Evolutionary conservation across 192 early-diverging fungal species (phyloP), one percentile per base, ranked within the genome.

Genomic region (Haplosporangium gracile): DNA sequence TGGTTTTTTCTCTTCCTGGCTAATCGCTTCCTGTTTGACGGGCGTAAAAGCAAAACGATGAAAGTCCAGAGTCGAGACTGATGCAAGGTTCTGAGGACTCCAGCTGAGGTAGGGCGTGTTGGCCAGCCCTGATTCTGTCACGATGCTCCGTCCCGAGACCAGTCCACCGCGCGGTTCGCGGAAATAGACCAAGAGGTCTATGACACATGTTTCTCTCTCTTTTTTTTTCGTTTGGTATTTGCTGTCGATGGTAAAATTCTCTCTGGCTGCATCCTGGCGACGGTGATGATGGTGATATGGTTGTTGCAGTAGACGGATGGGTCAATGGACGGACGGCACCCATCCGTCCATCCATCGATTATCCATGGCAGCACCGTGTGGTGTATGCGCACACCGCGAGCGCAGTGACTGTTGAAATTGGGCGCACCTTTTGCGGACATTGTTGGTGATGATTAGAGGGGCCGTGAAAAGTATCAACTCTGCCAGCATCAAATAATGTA

Each of bases 351-450:
- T 65, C 26, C 55, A 57, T 24, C 55, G 5, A 29, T 29, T 29
- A 65, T 57, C 49, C 18, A 51, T 18, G 49, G 49, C 5, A 43
- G 6, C 42, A 43, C 42, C 42, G 42, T 43, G 10, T 4, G 42
- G 42, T 43, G 9, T 43, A 10, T 7, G 6, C 42, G 10, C 42
- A 11, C 42, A 43, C 42, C 10, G 42, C 24, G 6, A 2, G 24
- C 4, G n/a, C 11, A 22, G 55, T 57, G 55, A 57, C 55, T 57
- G 55, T 57, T 57, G 29, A 57, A 57, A 65, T 65, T 65, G 26
- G 60, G 60, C 60, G 60, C 60, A 65, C 60, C 60, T 65, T 65
- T 65, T 65, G 60, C 60, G 60, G 60, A 65, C 60, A 65, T 65
- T 65, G 60, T 65, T 65, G 60, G 60, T 65, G 32, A 65, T 65